Base-by-base conservation (phyloP, 495 filamentous ascomycete genomes). In the Jackrogersella minutella region DNA sequence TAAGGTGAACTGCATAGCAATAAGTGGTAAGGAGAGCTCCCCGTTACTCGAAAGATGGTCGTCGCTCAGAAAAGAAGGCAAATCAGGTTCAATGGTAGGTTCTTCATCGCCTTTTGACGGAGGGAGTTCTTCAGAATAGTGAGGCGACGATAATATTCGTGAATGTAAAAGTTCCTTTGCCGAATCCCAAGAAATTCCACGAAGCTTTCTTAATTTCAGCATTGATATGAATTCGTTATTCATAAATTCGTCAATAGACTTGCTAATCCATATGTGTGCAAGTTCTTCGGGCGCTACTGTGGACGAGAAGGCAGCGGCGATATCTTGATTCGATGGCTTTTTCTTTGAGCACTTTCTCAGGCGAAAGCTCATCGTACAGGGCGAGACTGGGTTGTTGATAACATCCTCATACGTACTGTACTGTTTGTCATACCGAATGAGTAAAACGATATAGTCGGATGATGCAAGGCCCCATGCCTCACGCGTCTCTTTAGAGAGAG, bases 1-100 rank as follows among this genome's bases (percentile, higher is more conserved):
- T 17, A 97, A 76, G 0, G 87, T 81, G 64, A 92, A 96, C 68
- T 97, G 90, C 86, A 91, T 90, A 2, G 87, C 89, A 9, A 91
- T 62, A 21, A 96, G 82, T 2, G 90, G 91, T 31, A 97, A 80
- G 5, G 72, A 74, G 2, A 43, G 28, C 31, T 87, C 90, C 17
- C 39, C 64, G 0, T 37, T 21, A 19, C 21, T 46, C 14, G 24
- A 46, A 2, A 74, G 14, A 30, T 73, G 70, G 31, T 74, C 72
- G n/a, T 22, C 34, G 10, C 21, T 16, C 34, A 69, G 41, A 13
- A 63, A 44, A 41, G 51, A 19, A 13, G 64, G 66, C n/a, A 66
- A 8, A 3, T 64, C 17, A 19, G 51, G 37, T 7, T 66, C 22
- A 16, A 41, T 37, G 26, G 1, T 36, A 58, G 13, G 54, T 57